Conservation (phyloP, 1,284 basidiomycete species). For the Tremellales sp. region DNA sequence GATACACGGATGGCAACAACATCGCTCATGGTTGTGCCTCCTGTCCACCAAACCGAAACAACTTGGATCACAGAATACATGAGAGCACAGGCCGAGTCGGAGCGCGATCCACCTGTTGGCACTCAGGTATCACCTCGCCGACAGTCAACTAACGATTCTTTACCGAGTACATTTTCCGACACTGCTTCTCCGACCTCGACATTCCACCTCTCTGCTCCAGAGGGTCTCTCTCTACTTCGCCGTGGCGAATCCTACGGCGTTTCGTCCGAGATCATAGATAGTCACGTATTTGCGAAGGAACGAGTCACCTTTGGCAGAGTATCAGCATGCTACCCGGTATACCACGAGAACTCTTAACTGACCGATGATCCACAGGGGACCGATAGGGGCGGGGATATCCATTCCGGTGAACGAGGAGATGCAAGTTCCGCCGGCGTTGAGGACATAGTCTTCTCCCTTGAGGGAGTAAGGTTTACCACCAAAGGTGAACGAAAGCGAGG, state of each 20-base stretch:
- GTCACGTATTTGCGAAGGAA: slow-evolving; percentile 90
- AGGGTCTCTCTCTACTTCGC: slow-evolving; percentile 31
- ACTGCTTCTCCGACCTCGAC: no score
- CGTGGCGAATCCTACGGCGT: slow-evolving; percentile 43
- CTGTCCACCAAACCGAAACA: no score
- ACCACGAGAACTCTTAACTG: slow-evolving; percentile 49
- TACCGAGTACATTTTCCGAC: no score
- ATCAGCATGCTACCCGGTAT: no score
- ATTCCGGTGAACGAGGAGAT: slow-evolving; percentile 90
- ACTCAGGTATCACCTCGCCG: no score
- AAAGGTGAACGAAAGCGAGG: slow-evolving; percentile 83
- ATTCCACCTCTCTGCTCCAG: background rate
- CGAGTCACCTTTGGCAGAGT: slow-evolving; percentile 50
- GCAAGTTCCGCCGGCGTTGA: slow-evolving; percentile 85
- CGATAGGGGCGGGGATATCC: slow-evolving; percentile 85
- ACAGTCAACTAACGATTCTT: no score
- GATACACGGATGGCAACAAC: no score
- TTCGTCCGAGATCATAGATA: slow-evolving; percentile 80
- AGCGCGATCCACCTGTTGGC: no score
- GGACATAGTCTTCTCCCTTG: slow-evolving; percentile 80
- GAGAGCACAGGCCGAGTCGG: no score
- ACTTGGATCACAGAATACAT: no score
- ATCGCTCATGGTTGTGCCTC: no score
- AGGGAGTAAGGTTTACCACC: slow-evolving; percentile 74
- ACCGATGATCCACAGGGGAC: slow-evolving; percentile 91